Evolutionary conservation across 1,284 basidiomycete species (phyloP).

Genomic region (Sanghuangporus sanghuang): DNA sequence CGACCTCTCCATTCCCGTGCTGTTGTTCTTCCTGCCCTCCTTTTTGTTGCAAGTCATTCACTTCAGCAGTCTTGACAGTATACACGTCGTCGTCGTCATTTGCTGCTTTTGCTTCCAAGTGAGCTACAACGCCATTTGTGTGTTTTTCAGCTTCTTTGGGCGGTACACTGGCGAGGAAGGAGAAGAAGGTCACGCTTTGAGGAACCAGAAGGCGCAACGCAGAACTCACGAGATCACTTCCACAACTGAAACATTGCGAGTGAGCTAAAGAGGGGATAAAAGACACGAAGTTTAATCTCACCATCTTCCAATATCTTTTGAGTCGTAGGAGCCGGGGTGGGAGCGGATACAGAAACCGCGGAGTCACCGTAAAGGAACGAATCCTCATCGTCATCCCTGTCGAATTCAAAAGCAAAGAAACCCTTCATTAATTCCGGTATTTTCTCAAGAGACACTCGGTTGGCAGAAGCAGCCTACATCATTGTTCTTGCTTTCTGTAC

Average conservation of each 20-base stretch:
- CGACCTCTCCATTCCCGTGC: not conserved
- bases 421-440: not conserved
- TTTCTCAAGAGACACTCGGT: not conserved
- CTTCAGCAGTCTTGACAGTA: not conserved
- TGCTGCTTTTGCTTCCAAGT: constrained; percentile 11
- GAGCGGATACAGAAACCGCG: not conserved
- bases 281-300: constrained; percentile 1
- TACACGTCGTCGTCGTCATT: not conserved
- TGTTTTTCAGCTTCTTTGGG: constrained; percentile 6
- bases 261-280: not conserved
- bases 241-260: not conserved
- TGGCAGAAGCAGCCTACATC: not conserved
- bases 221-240: constrained; percentile 12
- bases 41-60: not conserved
- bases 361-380: constrained; percentile 17
- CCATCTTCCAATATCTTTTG: constrained; percentile 9
- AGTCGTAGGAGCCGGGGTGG: not conserved
- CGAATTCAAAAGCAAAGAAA: not conserved
- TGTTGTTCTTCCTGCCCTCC: not conserved
- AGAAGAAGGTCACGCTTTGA: not conserved
- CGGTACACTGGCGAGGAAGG: not conserved
- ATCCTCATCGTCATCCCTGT: constrained; percentile 18
- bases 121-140: constrained; percentile 10
- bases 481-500: not conserved
- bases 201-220: not conserved